These are phyloP conservation scores for Candida golubevii DNA, from an alignment of 805 yeast species.

Conservation along the genomic window DNA sequence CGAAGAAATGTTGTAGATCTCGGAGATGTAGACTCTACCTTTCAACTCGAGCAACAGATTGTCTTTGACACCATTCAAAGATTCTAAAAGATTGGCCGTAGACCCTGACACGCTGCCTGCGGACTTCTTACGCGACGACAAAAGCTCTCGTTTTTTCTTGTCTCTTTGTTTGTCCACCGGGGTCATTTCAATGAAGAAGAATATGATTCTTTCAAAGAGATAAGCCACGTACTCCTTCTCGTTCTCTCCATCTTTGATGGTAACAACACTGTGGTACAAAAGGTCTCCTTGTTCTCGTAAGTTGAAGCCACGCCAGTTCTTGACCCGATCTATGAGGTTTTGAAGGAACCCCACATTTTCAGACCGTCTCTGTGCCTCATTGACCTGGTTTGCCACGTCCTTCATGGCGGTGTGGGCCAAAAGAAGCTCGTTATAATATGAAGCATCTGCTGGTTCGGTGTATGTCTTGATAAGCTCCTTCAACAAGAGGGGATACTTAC, in stretches of 20 bases:
- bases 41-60: conserved; percentile 50
- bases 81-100: conserved; percentile 34
- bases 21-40: conserved; percentile 78
- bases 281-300: conserved; percentile 80
- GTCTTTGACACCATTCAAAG: conserved; percentile 27
- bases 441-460: conserved; percentile 20
- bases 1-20: conserved; percentile 42
- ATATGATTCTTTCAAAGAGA: conserved; percentile 66
- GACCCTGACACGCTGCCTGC: conserved; percentile 38
- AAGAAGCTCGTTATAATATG: conserved; percentile 56
- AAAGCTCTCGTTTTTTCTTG: conserved; percentile 34
- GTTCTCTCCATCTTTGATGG: conserved; percentile 60
- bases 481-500: conserved; percentile 85
- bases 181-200: conserved; percentile 39
- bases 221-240: conserved; percentile 90
- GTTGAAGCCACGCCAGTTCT: conserved; percentile 90
- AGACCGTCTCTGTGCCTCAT: conserved; percentile 89
- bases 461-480: conserved; percentile 69
- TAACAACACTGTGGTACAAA: conserved; percentile 66
- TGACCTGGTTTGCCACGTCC: conserved; percentile 81
- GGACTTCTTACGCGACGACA: conserved; percentile 49
- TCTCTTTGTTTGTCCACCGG: conserved; percentile 26
- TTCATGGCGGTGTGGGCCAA: conserved; percentile 70
- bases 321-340: conserved; percentile 67
- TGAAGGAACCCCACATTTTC: conserved; percentile 75